phyloP scores from a whole-genome alignment of 1,284 basidiomycete species.

The Phellopilus nigrolimitatus region DNA sequence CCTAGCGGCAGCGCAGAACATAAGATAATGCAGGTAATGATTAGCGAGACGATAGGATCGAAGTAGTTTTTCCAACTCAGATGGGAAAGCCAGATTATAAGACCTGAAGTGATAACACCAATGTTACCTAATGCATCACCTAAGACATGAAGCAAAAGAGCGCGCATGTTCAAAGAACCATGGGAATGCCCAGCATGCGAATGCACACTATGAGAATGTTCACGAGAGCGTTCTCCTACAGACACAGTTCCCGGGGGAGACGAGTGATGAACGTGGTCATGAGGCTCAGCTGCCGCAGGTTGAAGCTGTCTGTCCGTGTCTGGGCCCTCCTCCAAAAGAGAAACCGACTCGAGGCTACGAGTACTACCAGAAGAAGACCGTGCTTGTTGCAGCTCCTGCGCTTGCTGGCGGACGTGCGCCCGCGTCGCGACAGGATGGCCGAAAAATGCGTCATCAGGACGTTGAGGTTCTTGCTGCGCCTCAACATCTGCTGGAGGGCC shows the following conservation, averaged over 20 bases:
- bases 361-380: constrained; percentile 40
- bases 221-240: constrained; percentile 29
- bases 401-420: constrained; percentile 83
- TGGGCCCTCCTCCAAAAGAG: constrained; percentile 6
- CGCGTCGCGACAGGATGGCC: constrained; percentile 88
- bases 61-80: constrained; percentile 86
- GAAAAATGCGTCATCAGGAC: constrained; percentile 55
- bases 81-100: constrained; percentile 83
- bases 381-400: constrained; percentile 70
- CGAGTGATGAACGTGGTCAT: neutral
- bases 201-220: constrained; percentile 60
- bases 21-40: constrained; percentile 97
- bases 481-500: constrained; percentile 24
- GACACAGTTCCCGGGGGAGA: neutral
- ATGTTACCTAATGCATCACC: constrained; percentile 98
- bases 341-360: constrained; percentile 1
- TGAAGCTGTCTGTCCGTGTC: constrained; percentile 24
- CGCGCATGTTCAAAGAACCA: constrained; percentile 99
- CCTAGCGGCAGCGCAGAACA: constrained; percentile 91
- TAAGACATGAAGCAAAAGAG: constrained; percentile 89
- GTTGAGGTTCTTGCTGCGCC: constrained; percentile 24
- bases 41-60: constrained; percentile 89
- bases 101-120: constrained; percentile 92
- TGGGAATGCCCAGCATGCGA: no score
- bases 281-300: constrained; percentile 22